A percentile compares a stretch with the other conserved stretches of the same genome.
Evolutionary conservation across 768 basidiomycete species (phyloP).

Genomic region (Calocera cornea): DNA sequence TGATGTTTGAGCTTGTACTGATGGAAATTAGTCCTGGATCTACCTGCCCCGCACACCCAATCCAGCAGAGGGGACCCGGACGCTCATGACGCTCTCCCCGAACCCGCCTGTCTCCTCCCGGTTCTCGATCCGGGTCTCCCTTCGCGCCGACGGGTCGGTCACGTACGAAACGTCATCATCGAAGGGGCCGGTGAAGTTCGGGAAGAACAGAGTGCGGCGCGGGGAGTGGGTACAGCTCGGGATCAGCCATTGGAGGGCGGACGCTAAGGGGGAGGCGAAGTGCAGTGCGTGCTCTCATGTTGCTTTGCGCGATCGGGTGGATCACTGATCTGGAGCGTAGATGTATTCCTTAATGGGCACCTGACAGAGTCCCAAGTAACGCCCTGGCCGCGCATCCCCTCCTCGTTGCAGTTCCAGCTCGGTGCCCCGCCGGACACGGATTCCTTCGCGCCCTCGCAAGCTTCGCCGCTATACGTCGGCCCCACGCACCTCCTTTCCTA

Average conservation of each 20-base stretch:
- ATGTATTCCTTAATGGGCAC: conserved; percentile 38
- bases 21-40: conserved; percentile 21
- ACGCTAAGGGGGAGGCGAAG: neutral
- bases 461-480: conserved; percentile 8
- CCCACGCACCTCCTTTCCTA: conserved; percentile 14
- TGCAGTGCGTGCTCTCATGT: neutral
- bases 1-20: neutral
- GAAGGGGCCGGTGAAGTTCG: conserved; percentile 16
- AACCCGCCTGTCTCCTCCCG: conserved; percentile 7
- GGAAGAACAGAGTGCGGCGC: conserved; percentile 37
- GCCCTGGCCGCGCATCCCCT: conserved; percentile 39
- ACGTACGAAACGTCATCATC: conserved; percentile 9
- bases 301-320: neutral
- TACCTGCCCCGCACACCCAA: conserved; percentile 40
- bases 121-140: conserved; percentile 5
- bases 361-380: conserved; percentile 70
- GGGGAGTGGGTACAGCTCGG: conserved; percentile 46
- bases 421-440: conserved; percentile 28
- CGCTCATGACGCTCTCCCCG: conserved; percentile 4
- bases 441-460: neutral
- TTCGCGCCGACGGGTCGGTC: conserved; percentile 10
- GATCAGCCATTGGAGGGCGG: conserved; percentile 28
- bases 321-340: conserved; percentile 32
- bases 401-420: conserved; percentile 3
- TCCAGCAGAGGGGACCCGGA: conserved; percentile 23